Percentiles rank a stretch among this genome's conserved stretches.
Evolutionary conservation across 2,329 filamentous ascomycete genomes (phyloP).

Genomic region (Waltergamsia citrina): DNA sequence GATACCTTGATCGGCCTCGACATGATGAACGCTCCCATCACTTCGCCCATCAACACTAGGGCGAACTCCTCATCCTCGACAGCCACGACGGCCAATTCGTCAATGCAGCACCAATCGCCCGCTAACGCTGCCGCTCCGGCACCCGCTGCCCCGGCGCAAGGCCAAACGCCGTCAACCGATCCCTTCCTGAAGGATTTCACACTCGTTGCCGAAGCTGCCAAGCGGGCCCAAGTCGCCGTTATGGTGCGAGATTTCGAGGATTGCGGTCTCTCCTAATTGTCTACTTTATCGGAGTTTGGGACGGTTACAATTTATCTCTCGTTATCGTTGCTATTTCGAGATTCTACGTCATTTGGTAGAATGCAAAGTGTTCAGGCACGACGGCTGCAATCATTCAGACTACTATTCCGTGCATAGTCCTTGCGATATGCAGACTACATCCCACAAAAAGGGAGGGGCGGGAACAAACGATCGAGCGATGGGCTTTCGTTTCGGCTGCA

Average conservation of each 20-base stretch:
- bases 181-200: constrained; percentile 71
- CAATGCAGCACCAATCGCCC: constrained; percentile 16
- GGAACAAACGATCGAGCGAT: too few species aligned
- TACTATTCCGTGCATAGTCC: too few species aligned
- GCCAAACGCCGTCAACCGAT: constrained; percentile 34
- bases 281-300: too few species aligned
- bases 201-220: constrained; percentile 84
- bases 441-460: too few species aligned
- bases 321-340: too few species aligned
- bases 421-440: too few species aligned
- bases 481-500: too few species aligned
- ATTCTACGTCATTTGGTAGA: too few species aligned
- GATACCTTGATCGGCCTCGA: too few species aligned
- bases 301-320: too few species aligned
- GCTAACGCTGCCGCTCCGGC: constrained; percentile 10
- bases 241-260: constrained; percentile 80
- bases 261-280: constrained; percentile 49
- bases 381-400: too few species aligned
- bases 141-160: constrained; percentile 17
- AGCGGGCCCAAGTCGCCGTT: constrained; percentile 83
- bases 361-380: too few species aligned
- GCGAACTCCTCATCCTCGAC: neutral
- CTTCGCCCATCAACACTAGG: constrained; percentile 7
- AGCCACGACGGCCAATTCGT: constrained; percentile 13
- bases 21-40: constrained; percentile 23